Evolutionary conservation across 2,329 filamentous ascomycete genomes (phyloP).

Genomic region (Leptographium radiaticola): DNA sequence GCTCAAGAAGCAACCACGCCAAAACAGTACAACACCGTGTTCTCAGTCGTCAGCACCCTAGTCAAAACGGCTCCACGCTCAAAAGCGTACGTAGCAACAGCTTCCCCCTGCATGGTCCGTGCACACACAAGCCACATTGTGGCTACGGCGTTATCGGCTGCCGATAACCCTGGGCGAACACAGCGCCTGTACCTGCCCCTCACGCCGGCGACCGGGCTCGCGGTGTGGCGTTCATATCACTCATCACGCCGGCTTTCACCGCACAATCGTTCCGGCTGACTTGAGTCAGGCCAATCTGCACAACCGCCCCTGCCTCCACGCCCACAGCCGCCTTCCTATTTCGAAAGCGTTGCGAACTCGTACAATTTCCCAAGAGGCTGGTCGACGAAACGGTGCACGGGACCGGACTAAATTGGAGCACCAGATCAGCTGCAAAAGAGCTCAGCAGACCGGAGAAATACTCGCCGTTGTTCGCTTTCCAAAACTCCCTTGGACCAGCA

Average conservation of each 20-base stretch:
- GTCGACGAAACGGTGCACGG: background rate
- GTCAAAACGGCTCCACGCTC: slow-evolving; percentile 3
- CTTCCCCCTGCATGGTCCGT: slow-evolving; percentile 11
- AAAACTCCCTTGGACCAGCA: background rate
- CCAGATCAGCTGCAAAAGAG: background rate
- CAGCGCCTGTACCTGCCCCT: too few relatives aligned
- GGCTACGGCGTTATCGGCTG: background rate
- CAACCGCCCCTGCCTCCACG: too few relatives aligned
- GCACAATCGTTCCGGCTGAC: too few relatives aligned
- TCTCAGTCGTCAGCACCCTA: slow-evolving; percentile 10
- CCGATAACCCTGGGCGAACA: too few relatives aligned
- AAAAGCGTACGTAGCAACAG: slow-evolving; percentile 24
- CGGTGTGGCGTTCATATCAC: too few relatives aligned
- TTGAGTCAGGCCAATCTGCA: too few relatives aligned
- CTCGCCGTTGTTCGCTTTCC: slow-evolving; percentile 6
- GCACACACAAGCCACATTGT: background rate
- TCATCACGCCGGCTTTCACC: too few relatives aligned
- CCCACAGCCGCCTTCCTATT: too few relatives aligned
- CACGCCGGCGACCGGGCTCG: too few relatives aligned
- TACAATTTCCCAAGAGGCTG: background rate
- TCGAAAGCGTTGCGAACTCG: too few relatives aligned
- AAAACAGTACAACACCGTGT: slow-evolving; percentile 18
- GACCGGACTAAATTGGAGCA: too few relatives aligned
- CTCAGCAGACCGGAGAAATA: slow-evolving; percentile 7
- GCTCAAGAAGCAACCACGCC: slow-evolving; percentile 1